A percentile compares a stretch with the other conserved stretches of the same genome.
Conservation (phyloP, 192 early-diverging fungal species). For the Gigaspora rosea region DNA sequence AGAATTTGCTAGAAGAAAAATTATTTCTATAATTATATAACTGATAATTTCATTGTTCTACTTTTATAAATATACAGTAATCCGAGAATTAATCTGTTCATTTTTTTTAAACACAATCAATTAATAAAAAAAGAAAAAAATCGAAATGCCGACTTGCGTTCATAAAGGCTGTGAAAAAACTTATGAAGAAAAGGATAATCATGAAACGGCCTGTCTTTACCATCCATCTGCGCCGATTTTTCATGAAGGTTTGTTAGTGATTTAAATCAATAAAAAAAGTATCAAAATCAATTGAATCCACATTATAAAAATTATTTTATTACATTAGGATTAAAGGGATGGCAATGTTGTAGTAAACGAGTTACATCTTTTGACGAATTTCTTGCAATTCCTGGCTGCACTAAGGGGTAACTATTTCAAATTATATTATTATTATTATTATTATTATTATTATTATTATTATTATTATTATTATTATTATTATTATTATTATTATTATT, state of each 20-base stretch:
- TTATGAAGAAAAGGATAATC: slow-evolving; percentile 75
- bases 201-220: slow-evolving; percentile 79
- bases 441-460: not conserved
- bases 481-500: not conserved
- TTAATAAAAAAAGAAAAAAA: no score
- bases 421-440: not conserved
- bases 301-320: not conserved
- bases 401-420: slow-evolving; percentile 30
- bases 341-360: slow-evolving; percentile 91
- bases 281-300: not conserved
- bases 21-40: no score
- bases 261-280: not conserved
- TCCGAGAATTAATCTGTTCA: no score
- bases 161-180: slow-evolving; percentile 86
- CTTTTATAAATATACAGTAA: no score
- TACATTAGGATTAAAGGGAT: slow-evolving; percentile 70
- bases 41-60: no score
- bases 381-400: slow-evolving; percentile 86
- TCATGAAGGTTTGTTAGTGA: slow-evolving; percentile 78
- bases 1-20: no score
- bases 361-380: slow-evolving; percentile 93
- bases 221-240: slow-evolving; percentile 91
- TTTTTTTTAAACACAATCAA: no score
- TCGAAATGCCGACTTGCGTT: slow-evolving; percentile 61
- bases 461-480: not conserved